Evolutionary conservation across 2,329 filamentous ascomycete species (phyloP).

Genomic region (Diaporthe eres): DNA sequence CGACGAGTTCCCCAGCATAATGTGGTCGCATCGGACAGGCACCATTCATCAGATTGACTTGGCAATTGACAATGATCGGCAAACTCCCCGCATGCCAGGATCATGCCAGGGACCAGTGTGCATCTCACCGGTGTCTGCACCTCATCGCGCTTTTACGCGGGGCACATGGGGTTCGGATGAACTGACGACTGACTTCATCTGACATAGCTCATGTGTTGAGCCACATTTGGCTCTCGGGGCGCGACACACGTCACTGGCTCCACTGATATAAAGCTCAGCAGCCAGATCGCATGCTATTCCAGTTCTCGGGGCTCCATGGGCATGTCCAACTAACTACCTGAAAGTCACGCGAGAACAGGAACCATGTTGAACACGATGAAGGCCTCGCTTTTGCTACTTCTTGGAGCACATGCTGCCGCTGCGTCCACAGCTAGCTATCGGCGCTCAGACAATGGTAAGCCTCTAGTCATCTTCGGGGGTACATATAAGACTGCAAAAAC

Average conservation of each 20-base stretch:
- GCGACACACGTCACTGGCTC: background rate
- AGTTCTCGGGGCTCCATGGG: too few species aligned
- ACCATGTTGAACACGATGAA: background rate
- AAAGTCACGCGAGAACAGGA: background rate
- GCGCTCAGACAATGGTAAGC: background rate
- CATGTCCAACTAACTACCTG: background rate
- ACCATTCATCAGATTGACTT: background rate
- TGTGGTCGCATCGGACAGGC: background rate
- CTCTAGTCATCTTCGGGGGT: accelerated
- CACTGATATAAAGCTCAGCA: constrained; percentile 7
- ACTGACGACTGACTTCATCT: background rate
- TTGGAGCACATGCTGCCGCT: background rate
- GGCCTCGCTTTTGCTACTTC: background rate
- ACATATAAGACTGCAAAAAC: background rate
- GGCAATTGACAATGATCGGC: background rate
- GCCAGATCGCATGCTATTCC: background rate
- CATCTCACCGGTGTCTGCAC: background rate
- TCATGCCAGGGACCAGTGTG: background rate
- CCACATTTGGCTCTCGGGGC: background rate
- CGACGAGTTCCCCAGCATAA: background rate
- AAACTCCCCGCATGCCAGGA: constrained; percentile 1
- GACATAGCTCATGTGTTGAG: background rate
- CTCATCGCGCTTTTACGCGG: background rate
- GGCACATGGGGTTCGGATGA: background rate
- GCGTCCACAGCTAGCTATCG: background rate